A percentile compares a stretch with the other conserved stretches of the same genome.
Evolutionary conservation across 2,329 filamentous ascomycete genomes (phyloP).

Genomic region (Fusarium dlaminii): DNA sequence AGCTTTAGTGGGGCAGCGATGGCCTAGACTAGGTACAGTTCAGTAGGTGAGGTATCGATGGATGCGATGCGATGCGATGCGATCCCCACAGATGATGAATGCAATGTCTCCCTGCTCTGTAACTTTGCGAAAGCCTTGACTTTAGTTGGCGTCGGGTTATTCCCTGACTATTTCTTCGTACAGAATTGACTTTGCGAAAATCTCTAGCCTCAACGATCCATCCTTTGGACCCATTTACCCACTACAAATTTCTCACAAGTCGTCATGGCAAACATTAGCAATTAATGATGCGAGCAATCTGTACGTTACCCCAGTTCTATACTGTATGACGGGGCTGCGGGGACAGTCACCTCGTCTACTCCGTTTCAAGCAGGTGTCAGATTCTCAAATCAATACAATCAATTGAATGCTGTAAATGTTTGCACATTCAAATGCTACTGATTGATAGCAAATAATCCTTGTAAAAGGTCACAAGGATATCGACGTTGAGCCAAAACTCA

Average conservation of each 20-base stretch:
- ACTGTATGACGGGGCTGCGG: constrained; percentile 21
- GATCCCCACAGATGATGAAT: background rate
- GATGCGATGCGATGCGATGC: constrained; percentile 2
- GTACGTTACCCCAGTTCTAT: constrained; percentile 20
- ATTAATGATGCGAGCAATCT: constrained; percentile 19
- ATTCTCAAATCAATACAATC: constrained; percentile 6
- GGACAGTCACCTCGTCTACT: constrained; percentile 10
- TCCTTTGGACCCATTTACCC: background rate
- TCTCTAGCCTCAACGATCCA: background rate
- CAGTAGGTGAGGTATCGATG: constrained; percentile 1
- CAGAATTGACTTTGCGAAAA: background rate
- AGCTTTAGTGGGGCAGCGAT: constrained; percentile 24
- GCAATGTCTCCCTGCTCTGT: background rate
- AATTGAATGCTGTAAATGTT: background rate
- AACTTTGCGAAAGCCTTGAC: background rate
- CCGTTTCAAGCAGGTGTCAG: constrained; percentile 18
- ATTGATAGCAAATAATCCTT: constrained; percentile 21
- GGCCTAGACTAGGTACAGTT: background rate
- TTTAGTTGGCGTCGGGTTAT: background rate
- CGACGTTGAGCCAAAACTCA: background rate
- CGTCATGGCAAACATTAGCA: constrained; percentile 1
- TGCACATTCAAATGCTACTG: background rate
- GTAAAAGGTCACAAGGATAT: background rate
- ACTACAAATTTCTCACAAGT: constrained; percentile 4
- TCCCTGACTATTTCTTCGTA: background rate